Percentiles rank a stretch among this genome's conserved stretches.
Evolutionary conservation across 768 basidiomycete genomes (phyloP).

Genomic region (Exsudoporus frostii): DNA sequence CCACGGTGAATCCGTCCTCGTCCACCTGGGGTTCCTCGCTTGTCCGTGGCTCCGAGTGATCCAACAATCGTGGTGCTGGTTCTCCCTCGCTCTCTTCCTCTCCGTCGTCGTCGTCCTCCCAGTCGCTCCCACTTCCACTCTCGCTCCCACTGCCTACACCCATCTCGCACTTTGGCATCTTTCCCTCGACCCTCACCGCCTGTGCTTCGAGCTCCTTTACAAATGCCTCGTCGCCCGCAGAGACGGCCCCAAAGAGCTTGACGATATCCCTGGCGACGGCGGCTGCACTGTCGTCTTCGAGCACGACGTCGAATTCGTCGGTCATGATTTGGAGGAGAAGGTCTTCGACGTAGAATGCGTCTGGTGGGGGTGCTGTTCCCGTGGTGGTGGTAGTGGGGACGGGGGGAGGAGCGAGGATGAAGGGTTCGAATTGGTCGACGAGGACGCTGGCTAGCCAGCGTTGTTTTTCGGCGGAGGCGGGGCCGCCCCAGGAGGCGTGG

Average conservation of each 20-base stretch:
- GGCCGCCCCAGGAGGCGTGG: slow-evolving; percentile 83
- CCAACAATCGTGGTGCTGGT: slow-evolving; percentile 56
- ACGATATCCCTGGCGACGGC: slow-evolving; percentile 72
- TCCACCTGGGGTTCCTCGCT: slow-evolving; percentile 72
- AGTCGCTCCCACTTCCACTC: slow-evolving; percentile 43
- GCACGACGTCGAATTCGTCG: slow-evolving; percentile 80
- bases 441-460: slow-evolving; percentile 82
- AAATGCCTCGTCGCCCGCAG: slow-evolving; percentile 42
- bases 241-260: slow-evolving; percentile 58
- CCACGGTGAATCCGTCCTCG: slow-evolving; percentile 89
- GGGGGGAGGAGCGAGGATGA: slow-evolving; percentile 32
- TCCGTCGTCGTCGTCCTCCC: slow-evolving; percentile 37
- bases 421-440: slow-evolving; percentile 74
- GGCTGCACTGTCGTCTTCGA: slow-evolving; percentile 85
- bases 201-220: slow-evolving; percentile 62
- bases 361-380: slow-evolving; percentile 33
- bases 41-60: slow-evolving; percentile 30
- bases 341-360: slow-evolving; percentile 77
- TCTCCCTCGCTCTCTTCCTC: slow-evolving; percentile 42
- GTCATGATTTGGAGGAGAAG: slow-evolving; percentile 77
- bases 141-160: slow-evolving; percentile 32
- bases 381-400: background rate
- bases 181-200: slow-evolving; percentile 57
- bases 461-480: slow-evolving; percentile 65
- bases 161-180: slow-evolving; percentile 49